Evolutionary conservation across 371 early-diverging fungal species (phyloP).

Genomic region (Syncephalastrum contaminatum): DNA sequence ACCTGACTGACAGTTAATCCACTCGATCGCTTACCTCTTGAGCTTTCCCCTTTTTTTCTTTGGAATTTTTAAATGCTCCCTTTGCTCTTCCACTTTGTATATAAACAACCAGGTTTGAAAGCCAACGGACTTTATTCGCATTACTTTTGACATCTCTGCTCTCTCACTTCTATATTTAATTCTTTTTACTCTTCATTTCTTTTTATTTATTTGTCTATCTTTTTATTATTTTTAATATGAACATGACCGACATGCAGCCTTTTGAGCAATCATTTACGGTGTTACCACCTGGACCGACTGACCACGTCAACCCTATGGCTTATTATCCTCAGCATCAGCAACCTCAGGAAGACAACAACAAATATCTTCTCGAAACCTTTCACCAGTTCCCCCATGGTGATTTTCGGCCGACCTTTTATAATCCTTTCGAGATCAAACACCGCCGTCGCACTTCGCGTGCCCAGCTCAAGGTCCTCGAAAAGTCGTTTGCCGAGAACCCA

Average conservation of each 20-base stretch:
- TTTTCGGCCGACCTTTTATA: slow-evolving; percentile 71
- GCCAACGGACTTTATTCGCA: no score
- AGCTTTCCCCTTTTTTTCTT: no score
- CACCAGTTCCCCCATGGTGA: slow-evolving; percentile 60
- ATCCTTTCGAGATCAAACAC: slow-evolving; percentile 79
- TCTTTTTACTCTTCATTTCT: no score
- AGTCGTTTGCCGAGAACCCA: slow-evolving; percentile 63
- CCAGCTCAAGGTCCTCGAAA: slow-evolving; percentile 70
- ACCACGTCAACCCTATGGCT: not conserved
- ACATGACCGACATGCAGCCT: slow-evolving; percentile 21
- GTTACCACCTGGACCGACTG: not conserved
- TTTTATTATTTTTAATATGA: no score
- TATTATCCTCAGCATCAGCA: slow-evolving; percentile 2
- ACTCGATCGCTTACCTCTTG: no score
- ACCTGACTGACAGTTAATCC: no score
- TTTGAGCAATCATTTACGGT: slow-evolving; percentile 36
- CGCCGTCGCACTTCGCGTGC: slow-evolving; percentile 72
- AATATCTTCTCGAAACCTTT: slow-evolving; percentile 35
- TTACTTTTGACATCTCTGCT: no score
- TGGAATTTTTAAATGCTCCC: no score
- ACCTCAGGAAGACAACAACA: slow-evolving; percentile 13
- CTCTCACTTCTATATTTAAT: no score
- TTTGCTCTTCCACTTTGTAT: no score
- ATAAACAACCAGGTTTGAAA: no score
- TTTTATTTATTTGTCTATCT: no score